phyloP scores from a whole-genome alignment of 106 monocot genomes.

The Dendrobium huoshanense region DNA sequence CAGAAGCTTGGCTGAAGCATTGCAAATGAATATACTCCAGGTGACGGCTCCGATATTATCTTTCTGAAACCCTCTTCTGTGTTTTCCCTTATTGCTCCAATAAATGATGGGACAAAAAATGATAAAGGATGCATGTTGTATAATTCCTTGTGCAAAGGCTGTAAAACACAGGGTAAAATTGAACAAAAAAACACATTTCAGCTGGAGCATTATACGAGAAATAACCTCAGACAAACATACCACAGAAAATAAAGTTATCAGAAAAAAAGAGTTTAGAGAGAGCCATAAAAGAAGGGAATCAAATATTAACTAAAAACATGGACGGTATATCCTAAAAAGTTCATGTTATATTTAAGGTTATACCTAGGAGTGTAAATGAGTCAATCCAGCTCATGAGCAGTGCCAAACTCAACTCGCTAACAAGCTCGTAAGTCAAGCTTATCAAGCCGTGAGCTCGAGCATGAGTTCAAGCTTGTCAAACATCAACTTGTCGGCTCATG shows the following conservation, averaged over 20 bases:
- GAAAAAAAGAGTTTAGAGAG: neutral
- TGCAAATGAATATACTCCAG: constrained; percentile 80
- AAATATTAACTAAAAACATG: neutral
- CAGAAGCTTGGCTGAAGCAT: constrained; percentile 92
- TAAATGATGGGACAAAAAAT: constrained; percentile 79
- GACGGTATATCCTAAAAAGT: neutral
- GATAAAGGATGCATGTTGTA: constrained; percentile 54
- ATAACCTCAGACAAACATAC: neutral
- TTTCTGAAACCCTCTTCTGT: constrained; percentile 74
- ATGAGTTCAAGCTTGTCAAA: too few species aligned
- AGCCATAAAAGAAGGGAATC: neutral
- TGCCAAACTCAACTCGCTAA: too few species aligned
- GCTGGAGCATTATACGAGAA: neutral
- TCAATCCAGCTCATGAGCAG: too few species aligned
- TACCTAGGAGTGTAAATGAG: neutral
- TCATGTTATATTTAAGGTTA: neutral
- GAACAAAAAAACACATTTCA: neutral
- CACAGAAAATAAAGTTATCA: neutral
- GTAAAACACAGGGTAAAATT: constrained; percentile 1
- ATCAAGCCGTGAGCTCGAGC: too few species aligned
- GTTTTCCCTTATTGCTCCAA: constrained; percentile 63
- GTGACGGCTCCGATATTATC: constrained; percentile 76
- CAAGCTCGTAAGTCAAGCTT: too few species aligned
- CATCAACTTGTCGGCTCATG: too few species aligned
- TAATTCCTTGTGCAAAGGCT: constrained; percentile 80